Percentiles rank a stretch among this genome's conserved stretches.
Conservation (phyloP, 176 grass and related monocot species). For the Metroxylon sagu region DNA sequence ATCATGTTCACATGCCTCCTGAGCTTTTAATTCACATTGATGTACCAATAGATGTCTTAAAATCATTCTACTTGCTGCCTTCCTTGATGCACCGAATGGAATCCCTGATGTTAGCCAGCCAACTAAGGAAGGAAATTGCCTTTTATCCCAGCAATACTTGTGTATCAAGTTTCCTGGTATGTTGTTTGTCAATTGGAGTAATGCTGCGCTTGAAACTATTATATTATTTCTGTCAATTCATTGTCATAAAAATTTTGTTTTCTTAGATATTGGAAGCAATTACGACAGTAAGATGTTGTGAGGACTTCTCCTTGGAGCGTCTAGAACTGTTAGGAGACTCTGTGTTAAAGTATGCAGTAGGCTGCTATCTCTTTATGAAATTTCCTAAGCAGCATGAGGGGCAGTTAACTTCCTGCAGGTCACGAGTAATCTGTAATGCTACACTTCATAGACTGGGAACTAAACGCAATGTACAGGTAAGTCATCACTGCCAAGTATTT, state of each 20-base stretch:
- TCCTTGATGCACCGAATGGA: slow-evolving; percentile 88
- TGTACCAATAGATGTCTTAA: slow-evolving; percentile 62
- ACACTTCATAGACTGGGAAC: slow-evolving; percentile 69
- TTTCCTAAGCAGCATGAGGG: slow-evolving; percentile 69
- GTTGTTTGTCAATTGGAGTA: background rate
- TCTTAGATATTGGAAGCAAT: slow-evolving; percentile 91
- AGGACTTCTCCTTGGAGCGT: slow-evolving; percentile 96
- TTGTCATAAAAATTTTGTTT: slow-evolving; percentile 18
- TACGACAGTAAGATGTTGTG: slow-evolving; percentile 58
- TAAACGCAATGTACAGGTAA: slow-evolving; percentile 66
- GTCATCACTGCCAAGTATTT: slow-evolving; percentile 4
- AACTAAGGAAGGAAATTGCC: slow-evolving; percentile 70
- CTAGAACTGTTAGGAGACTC: slow-evolving; percentile 83
- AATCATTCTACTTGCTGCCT: slow-evolving; percentile 78
- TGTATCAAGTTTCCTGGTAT: slow-evolving; percentile 69
- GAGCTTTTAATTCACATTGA: slow-evolving; percentile 70
- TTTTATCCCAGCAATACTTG: slow-evolving; percentile 31
- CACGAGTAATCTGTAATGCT: slow-evolving; percentile 59
- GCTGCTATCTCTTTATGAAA: slow-evolving; percentile 63
- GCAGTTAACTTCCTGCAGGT: slow-evolving; percentile 45
- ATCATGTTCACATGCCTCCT: slow-evolving; percentile 73
- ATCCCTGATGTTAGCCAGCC: slow-evolving; percentile 63
- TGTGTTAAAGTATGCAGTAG: slow-evolving; percentile 77
- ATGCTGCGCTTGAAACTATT: slow-evolving; percentile 8
- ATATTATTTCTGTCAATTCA: slow-evolving; percentile 14